Evolutionary conservation across 306 rosid genomes (phyloP).

Genomic region (Quillaja saponaria): DNA sequence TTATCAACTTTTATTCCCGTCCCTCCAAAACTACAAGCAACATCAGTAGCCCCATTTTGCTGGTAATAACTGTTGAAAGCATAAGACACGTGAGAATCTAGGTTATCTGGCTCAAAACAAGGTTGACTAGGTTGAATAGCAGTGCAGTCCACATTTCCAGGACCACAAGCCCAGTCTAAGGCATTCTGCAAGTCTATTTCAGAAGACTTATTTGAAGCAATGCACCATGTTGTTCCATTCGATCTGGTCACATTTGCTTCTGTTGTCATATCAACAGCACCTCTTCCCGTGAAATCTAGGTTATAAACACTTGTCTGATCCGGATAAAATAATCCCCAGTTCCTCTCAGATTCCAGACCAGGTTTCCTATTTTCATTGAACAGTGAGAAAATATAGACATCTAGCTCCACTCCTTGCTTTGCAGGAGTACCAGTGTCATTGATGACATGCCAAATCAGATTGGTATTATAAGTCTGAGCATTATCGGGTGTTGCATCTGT

Average conservation of each 20-base stretch:
- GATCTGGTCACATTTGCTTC: constrained; percentile 55
- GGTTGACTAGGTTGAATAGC: constrained; percentile 97
- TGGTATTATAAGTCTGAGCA: constrained; percentile 76
- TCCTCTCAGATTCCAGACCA: constrained; percentile 93
- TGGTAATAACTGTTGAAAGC: constrained; percentile 89
- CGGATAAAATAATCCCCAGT: constrained; percentile 94
- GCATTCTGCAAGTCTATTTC: constrained; percentile 91
- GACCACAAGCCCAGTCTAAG: constrained; percentile 93
- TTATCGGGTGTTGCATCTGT: constrained; percentile 73
- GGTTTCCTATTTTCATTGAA: constrained; percentile 94
- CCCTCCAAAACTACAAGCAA: constrained; percentile 95
- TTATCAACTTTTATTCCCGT: constrained; percentile 74
- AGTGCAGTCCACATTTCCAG: constrained; percentile 93
- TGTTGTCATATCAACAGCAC: constrained; percentile 63
- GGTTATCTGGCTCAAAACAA: constrained; percentile 86
- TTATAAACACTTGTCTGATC: constrained; percentile 95
- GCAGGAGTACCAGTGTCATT: constrained; percentile 58
- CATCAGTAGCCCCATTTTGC: constrained; percentile 88
- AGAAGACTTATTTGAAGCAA: constrained; percentile 78
- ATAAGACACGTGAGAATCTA: constrained; percentile 81
- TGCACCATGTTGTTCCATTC: constrained; percentile 85
- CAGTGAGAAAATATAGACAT: constrained; percentile 55
- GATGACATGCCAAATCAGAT: constrained; percentile 56
- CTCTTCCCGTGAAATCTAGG: constrained; percentile 84
- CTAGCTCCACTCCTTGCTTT: constrained; percentile 45